These are phyloP conservation scores for Onygena corvina DNA, from an alignment of 2,329 filamentous ascomycete species.

Conservation along the genomic window DNA sequence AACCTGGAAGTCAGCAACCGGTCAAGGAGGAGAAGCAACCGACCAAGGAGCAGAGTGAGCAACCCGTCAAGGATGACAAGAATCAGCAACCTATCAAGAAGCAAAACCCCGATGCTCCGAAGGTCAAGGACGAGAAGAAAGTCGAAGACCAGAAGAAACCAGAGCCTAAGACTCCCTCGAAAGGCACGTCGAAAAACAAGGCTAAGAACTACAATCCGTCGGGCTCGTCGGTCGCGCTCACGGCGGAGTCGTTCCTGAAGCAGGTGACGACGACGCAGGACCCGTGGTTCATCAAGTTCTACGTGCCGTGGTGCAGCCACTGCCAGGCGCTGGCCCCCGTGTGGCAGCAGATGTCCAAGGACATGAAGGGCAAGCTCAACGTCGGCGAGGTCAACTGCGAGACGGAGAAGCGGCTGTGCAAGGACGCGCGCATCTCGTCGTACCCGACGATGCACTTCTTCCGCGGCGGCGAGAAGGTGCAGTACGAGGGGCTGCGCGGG, in stretches of 20 bases:
- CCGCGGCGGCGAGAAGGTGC: slow-evolving; percentile 77
- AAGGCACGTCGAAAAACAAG: slow-evolving; percentile 9
- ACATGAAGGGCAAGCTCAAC: slow-evolving; percentile 81
- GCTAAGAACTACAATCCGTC: slow-evolving; percentile 55
- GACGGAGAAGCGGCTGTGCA: slow-evolving; percentile 72
- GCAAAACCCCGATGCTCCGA: slow-evolving; percentile 20
- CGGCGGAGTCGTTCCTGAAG: slow-evolving; percentile 72
- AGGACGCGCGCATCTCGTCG: slow-evolving; percentile 65
- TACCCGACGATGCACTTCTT: slow-evolving; percentile 92
- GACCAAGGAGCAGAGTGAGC: not conserved
- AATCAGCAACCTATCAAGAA: too few species aligned
- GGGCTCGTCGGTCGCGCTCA: slow-evolving; percentile 63
- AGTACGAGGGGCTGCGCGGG: slow-evolving; percentile 84
- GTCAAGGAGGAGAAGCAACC: not conserved
- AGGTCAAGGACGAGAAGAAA: not conserved
- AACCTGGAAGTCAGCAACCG: not conserved
- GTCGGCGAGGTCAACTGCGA: slow-evolving; percentile 96
- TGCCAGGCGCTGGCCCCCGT: slow-evolving; percentile 85
- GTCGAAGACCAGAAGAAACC: too few species aligned
- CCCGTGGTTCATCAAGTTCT: slow-evolving; percentile 98
- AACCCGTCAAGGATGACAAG: not conserved
- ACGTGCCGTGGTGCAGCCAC: slow-evolving; percentile 92
- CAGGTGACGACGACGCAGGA: slow-evolving; percentile 77
- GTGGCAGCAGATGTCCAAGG: slow-evolving; percentile 80
- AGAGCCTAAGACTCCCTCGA: slow-evolving; percentile 14